phyloP scores from a whole-genome alignment of 129 eudicot species.

The Ambrosia trifida region DNA sequence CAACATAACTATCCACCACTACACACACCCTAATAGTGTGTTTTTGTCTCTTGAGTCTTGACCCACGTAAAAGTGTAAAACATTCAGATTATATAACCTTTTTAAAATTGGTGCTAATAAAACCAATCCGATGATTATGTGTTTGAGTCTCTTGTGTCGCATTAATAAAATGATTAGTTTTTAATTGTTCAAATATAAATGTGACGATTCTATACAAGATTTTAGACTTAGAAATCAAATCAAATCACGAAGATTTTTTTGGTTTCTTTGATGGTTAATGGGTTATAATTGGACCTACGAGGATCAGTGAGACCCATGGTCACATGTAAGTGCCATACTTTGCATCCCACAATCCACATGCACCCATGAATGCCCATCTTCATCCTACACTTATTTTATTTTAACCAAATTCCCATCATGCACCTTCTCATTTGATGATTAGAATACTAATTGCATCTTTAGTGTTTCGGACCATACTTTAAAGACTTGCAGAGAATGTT shows the following conservation, averaged over 20 bases:
- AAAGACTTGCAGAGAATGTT: not conserved
- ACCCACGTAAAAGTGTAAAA: too few species aligned
- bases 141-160: too few species aligned
- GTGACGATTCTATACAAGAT: not conserved
- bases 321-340: conserved; percentile 31
- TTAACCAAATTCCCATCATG: conserved; percentile 21
- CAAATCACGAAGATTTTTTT: conserved; percentile 2
- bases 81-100: too few species aligned
- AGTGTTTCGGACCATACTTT: conserved; percentile 13
- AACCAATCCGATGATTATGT: not conserved
- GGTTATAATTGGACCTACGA: conserved; percentile 21
- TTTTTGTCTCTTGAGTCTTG: too few species aligned
- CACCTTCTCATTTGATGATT: conserved; percentile 13
- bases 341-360: conserved; percentile 34
- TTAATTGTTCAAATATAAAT: not conserved
- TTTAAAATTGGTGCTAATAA: too few species aligned
- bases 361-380: conserved; percentile 13
- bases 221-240: not conserved
- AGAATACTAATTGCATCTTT: conserved; percentile 1
- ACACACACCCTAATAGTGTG: too few species aligned
- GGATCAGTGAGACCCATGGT: conserved; percentile 27
- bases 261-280: not conserved
- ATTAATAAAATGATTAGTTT: too few species aligned
- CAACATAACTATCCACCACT: too few species aligned
- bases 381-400: not conserved